Base-by-base conservation (phyloP, 768 basidiomycete species). In the Suillus bovinus region DNA sequence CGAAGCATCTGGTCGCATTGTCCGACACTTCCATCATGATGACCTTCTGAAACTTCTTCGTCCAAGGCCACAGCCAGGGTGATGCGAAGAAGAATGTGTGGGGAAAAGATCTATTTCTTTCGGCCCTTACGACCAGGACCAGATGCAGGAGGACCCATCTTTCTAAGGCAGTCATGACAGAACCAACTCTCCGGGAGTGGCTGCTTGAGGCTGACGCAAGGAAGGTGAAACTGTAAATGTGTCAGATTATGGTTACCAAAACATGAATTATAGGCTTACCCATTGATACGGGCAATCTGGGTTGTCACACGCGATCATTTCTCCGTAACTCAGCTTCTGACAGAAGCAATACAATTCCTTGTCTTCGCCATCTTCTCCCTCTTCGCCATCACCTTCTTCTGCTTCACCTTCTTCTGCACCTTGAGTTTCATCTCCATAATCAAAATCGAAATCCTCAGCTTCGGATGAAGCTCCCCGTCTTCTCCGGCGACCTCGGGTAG, bases 261-360 rank as follows among this genome's bases (percentile, higher is more conserved):
- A n/a, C 16, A 34, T 33, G 9, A 20, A 16, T 11, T 57, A 55
- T 46, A 14, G 46, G 20, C 85, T 78, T 61, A 86, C 86, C 86
- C 86, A 87, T 80, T 87, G 85, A 71, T 77, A 82, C 9, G 74
- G 79, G 70, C 86, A 87, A 33, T 76, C 75, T 36, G 81, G 78
- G 67, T 83, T 82, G 70, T 87, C 86, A 68, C 86, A 87, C 41
- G 80, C 86, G 63, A 87, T 84, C 86, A 87, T 87, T 76, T 85
- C 86, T 55, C 87, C 87, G 66, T 85, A 87, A 55, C 82, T 85
- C 65, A 82, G 78, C 69, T 85, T 83, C 66, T 82, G 82, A 71
- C 87, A 88, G 74, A 81, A 81, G 72, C 87, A 88, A 63, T 88
- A 88, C 5, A 86, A 66, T 59, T 78, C 78, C 69, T 86, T 81